phyloP scores from a whole-genome alignment of 208 protist genomes.

The Trypanosoma congolense region DNA sequence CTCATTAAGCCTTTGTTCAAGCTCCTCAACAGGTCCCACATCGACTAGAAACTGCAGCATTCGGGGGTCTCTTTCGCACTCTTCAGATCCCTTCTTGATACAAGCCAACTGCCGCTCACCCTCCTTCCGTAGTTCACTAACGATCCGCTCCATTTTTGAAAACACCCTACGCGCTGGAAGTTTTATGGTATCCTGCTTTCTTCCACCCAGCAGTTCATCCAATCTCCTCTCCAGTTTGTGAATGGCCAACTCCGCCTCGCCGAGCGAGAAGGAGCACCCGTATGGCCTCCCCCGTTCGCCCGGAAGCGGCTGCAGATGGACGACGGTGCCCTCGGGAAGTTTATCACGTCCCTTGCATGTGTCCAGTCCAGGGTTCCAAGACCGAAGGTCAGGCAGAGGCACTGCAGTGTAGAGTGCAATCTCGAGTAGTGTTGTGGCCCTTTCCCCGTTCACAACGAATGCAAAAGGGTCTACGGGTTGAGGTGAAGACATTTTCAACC shows the following conservation, averaged over 20 bases:
- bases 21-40: conserved; percentile 30
- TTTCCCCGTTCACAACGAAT: background rate
- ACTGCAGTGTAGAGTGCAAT: conserved; percentile 3
- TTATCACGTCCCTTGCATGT: conserved; percentile 17
- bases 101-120: conserved; percentile 42
- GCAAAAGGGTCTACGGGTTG: conserved; percentile 19
- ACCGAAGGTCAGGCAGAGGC: conserved; percentile 41
- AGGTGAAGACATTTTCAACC: background rate
- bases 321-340: conserved; percentile 36
- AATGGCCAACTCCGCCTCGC: conserved; percentile 39
- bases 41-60: conserved; percentile 60
- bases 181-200: background rate
- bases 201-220: conserved; percentile 18
- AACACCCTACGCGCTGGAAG: conserved; percentile 42
- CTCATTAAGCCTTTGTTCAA: conserved; percentile 21
- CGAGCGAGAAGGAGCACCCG: conserved; percentile 42
- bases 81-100: conserved; percentile 24
- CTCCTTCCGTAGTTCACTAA: conserved; percentile 38
- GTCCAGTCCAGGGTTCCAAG: conserved; percentile 42
- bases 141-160: conserved; percentile 52
- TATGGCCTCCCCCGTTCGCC: conserved; percentile 17
- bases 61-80: conserved; percentile 24
- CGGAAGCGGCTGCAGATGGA: conserved; percentile 39
- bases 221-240: conserved; percentile 29
- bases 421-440: conserved; percentile 6